These are phyloP conservation scores for Fusarium transvaalense DNA, from an alignment of 2,329 filamentous ascomycete species.

Conservation along the genomic window DNA sequence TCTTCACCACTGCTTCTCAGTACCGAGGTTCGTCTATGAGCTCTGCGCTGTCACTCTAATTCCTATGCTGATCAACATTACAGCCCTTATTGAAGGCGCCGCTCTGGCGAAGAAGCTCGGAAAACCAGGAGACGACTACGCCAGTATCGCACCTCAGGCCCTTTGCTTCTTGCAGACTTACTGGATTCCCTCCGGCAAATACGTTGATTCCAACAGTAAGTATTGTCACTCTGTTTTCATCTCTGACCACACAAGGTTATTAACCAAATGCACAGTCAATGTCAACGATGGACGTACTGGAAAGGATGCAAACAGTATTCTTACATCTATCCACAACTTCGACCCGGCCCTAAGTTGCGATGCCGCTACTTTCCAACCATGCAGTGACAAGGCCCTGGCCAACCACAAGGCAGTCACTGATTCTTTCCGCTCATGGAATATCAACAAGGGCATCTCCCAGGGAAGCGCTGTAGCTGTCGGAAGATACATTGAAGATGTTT, in stretches of 20 bases:
- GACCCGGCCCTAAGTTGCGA: conserved; percentile 76
- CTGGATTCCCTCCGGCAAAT: conserved; percentile 73
- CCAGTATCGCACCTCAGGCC: conserved; percentile 74
- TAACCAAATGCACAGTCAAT: conserved; percentile 59
- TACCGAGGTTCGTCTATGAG: conserved; percentile 66
- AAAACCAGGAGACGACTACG: conserved; percentile 70
- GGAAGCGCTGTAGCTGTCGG: conserved; percentile 73
- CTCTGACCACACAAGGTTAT: background rate
- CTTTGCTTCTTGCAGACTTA: conserved; percentile 81
- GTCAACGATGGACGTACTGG: conserved; percentile 71
- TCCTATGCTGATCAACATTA: background rate
- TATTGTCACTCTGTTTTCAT: background rate
- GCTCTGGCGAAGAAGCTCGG: conserved; percentile 74
- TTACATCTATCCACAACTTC: conserved; percentile 76
- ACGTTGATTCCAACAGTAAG: conserved; percentile 75
- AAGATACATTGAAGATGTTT: conserved; percentile 78
- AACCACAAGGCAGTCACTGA: conserved; percentile 83
- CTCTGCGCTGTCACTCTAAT: background rate
- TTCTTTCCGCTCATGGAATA: conserved; percentile 78
- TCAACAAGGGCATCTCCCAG: conserved; percentile 74
- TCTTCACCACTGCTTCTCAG: conserved; percentile 80
- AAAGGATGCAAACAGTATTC: conserved; percentile 78
- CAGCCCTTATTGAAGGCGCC: conserved; percentile 74
- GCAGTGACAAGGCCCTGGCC: conserved; percentile 74
- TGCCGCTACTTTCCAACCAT: conserved; percentile 81